phyloP scores from a whole-genome alignment of 257 asterid species.

The Thymus quinquecostatus region DNA sequence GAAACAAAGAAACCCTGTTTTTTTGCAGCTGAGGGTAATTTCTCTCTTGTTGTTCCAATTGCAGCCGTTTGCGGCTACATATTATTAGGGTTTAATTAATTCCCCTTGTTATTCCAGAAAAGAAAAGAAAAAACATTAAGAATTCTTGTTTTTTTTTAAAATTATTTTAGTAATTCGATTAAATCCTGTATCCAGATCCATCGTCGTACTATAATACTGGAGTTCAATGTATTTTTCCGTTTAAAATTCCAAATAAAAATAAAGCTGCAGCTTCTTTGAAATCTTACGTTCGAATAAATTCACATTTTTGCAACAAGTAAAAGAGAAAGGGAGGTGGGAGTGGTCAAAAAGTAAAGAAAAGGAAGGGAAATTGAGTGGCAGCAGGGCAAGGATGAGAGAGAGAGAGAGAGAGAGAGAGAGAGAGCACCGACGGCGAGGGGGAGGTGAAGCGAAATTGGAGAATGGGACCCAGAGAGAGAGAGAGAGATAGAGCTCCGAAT shows the following conservation, averaged over 20 bases:
- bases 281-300: neutral
- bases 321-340: neutral
- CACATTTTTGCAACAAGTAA: neutral
- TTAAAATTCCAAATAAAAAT: neutral
- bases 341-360: slow-evolving; percentile 31
- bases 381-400: neutral
- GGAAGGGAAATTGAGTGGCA: neutral
- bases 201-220: slow-evolving; percentile 9
- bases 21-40: slow-evolving; percentile 46
- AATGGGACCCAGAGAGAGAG: slow-evolving; percentile 35
- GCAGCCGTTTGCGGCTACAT: slow-evolving; percentile 9
- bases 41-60: slow-evolving; percentile 49
- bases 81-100: slow-evolving; percentile 33
- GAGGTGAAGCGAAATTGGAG: slow-evolving; percentile 25
- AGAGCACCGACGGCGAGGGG: slow-evolving; percentile 41
- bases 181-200: slow-evolving; percentile 27
- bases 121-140: neutral
- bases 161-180: slow-evolving; percentile 13
- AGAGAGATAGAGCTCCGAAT: slow-evolving; percentile 32
- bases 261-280: no score
- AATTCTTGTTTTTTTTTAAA: slow-evolving; percentile 18
- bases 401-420: neutral
- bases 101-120: slow-evolving; percentile 15
- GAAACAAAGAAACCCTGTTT: slow-evolving; percentile 3
- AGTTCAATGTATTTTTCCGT: neutral